A percentile compares a stretch with the other conserved stretches of the same genome.
phyloP scores from a whole-genome alignment of 495 filamentous ascomycete genomes.

The Acidomyces sp. region DNA sequence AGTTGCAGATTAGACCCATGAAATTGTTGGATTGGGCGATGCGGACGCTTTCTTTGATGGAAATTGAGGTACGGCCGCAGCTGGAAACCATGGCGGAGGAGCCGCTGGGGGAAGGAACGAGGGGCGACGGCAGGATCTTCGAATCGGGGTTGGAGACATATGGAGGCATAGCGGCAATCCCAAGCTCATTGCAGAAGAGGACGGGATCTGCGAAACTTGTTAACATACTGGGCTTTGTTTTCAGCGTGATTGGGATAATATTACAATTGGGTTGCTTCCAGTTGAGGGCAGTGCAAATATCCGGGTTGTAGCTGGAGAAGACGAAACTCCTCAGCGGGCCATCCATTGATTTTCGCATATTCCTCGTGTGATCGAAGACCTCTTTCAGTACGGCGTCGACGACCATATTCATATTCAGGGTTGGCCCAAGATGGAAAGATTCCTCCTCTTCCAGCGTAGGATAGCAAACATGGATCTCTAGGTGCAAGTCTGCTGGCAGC shows the following conservation, averaged over 20 bases:
- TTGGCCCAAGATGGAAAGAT: slow-evolving; percentile 49
- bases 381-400: slow-evolving; percentile 69
- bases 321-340: slow-evolving; percentile 54
- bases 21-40: slow-evolving; percentile 94
- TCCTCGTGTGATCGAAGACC: slow-evolving; percentile 83
- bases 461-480: slow-evolving; percentile 78
- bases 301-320: slow-evolving; percentile 80
- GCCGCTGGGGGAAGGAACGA: no score
- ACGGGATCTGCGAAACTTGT: slow-evolving; percentile 52
- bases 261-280: slow-evolving; percentile 98
- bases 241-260: slow-evolving; percentile 19
- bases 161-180: no score
- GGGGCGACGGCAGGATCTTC: no score
- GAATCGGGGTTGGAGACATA: no score
- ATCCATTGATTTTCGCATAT: slow-evolving; percentile 48
- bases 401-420: slow-evolving; percentile 72
- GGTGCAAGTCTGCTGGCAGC: slow-evolving; percentile 62
- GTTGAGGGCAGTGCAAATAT: slow-evolving; percentile 82
- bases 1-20: slow-evolving; percentile 89
- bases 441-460: slow-evolving; percentile 61
- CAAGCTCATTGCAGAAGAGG: slow-evolving; percentile 86
- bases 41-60: slow-evolving; percentile 86
- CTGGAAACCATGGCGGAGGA: slow-evolving; percentile 40
- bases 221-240: neutral
- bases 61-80: slow-evolving; percentile 58